Evolutionary conservation across 2,329 filamentous ascomycete species (phyloP).

Genomic region (Coniosporium tulheliwenetii): DNA sequence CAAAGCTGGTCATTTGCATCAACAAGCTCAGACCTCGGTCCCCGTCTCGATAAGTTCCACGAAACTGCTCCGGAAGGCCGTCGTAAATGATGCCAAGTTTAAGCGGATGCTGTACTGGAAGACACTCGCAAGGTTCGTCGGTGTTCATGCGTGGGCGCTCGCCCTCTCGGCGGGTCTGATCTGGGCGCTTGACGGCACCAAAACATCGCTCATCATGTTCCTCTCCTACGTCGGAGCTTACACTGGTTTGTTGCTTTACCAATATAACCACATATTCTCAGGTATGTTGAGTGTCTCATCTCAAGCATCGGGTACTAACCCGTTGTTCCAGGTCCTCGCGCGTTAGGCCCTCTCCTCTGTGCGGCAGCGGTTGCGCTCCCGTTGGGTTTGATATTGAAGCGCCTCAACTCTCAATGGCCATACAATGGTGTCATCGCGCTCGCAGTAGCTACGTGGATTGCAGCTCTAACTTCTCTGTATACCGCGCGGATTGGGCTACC

Average conservation of each 20-base stretch:
- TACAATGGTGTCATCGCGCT: slow-evolving; percentile 34
- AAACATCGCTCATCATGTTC: slow-evolving; percentile 32
- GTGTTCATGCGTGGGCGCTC: slow-evolving; percentile 37
- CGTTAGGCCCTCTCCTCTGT: too few relatives aligned
- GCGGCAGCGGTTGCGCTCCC: too few relatives aligned
- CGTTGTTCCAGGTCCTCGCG: too few relatives aligned
- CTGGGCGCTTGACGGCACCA: slow-evolving; percentile 33
- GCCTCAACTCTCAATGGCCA: slow-evolving; percentile 13
- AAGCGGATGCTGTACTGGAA: slow-evolving; percentile 35
- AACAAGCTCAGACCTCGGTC: slow-evolving; percentile 24
- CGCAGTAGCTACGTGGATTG: slow-evolving; percentile 34
- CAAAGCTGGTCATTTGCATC: slow-evolving; percentile 35
- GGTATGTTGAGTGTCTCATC: too few relatives aligned
- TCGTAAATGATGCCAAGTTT: slow-evolving; percentile 28
- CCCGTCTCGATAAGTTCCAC: slow-evolving; percentile 24
- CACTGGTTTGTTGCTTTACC: slow-evolving; percentile 37
- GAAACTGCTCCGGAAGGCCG: slow-evolving; percentile 26
- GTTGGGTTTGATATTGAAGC: slow-evolving; percentile 21
- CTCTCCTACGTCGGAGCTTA: slow-evolving; percentile 33
- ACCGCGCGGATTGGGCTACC: slow-evolving; percentile 34
- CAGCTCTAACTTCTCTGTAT: slow-evolving; percentile 31
- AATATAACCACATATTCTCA: slow-evolving; percentile 24
- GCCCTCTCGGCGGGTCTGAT: slow-evolving; percentile 32
- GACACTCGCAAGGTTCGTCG: slow-evolving; percentile 32
- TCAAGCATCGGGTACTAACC: too few relatives aligned